Evolutionary conservation across 73 alveolate genomes (phyloP), one percentile per base, ranked within the genome.

Genomic region (Loxodes magnus): DNA sequence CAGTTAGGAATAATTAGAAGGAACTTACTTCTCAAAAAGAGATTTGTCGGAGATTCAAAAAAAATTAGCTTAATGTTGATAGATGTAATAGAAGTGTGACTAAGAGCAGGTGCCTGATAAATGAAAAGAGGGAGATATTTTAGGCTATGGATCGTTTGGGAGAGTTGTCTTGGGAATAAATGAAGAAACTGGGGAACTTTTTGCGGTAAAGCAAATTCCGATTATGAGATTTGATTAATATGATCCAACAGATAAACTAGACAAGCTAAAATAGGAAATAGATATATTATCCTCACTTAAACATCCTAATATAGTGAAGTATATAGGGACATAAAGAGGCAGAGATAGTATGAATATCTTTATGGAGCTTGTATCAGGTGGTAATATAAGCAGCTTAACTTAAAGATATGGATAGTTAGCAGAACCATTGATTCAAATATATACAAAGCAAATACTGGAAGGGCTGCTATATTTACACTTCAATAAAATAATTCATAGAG

Each of bases 391-490:
- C 35, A 36, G 61, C 5, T 37, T 87, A 34, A 63, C 68, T 42
- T 57, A 56, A 43, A 51, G 22, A 14, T 71, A 70, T 58, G 72
- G 59, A 37, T 58, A 49, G 36, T 74, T 85, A 43, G 56, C 57
- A 28, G 97, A 87, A 60, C 56, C 42, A 33, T 53, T 77, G 2
- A 63, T 87, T 15, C 59, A 76, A 46, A 63, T 44, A 9, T 87
- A 75, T 59, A 67, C 92, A 31, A 69, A 63, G 27, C 87, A 87
- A 56, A 78, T 87, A 14, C 61, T 87, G 34, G 84, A 77, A 68
- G 97, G 97, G 7, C 53, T 88, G 49, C 89, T 78, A 68, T 88
- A 83, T 61, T 71, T 88, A 35, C 97, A 88, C 62, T 56, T 53
- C 4, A 69, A 88, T 65, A 59, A 62, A 43, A 79, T 88, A 7